Percentiles rank a stretch among this genome's conserved stretches.
These are phyloP conservation scores for Torulaspora maleeae DNA, from an alignment of 805 yeast genomes.

Conservation along the genomic window DNA sequence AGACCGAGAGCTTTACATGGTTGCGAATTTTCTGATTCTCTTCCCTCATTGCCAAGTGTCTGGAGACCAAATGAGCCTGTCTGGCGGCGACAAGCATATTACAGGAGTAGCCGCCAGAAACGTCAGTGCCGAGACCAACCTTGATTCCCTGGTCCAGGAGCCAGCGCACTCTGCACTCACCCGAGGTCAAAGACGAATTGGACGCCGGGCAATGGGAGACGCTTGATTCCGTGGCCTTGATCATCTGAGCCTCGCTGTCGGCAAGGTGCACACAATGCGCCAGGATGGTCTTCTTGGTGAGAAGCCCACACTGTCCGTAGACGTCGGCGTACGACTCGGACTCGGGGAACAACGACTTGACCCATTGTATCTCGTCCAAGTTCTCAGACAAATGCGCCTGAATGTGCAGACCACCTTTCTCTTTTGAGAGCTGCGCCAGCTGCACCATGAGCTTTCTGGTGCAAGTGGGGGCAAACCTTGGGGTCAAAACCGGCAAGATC, in stretches of 20 bases:
- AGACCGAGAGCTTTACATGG: conserved; percentile 51
- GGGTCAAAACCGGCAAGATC: conserved; percentile 77
- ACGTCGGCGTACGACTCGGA: conserved; percentile 68
- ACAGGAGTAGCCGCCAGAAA: conserved; percentile 71
- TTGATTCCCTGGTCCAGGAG: conserved; percentile 60
- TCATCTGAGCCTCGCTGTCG: conserved; percentile 55
- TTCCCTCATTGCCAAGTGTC: conserved; percentile 60
- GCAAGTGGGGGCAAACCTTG: conserved; percentile 91
- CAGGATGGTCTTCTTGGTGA: conserved; percentile 63
- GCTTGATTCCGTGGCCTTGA: conserved; percentile 56
- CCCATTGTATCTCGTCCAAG: conserved; percentile 67
- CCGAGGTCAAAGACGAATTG: conserved; percentile 81
- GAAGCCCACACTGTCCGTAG: conserved; percentile 57
- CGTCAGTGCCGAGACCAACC: conserved; percentile 78
- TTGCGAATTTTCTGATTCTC: conserved; percentile 34
- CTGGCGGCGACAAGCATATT: conserved; percentile 61
- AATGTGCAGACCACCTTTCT: conserved; percentile 48
- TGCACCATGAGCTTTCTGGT: conserved; percentile 54
- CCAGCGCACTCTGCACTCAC: conserved; percentile 79
- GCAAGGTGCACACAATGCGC: conserved; percentile 86
- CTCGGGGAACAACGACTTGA: conserved; percentile 66
- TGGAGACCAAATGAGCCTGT: conserved; percentile 66
- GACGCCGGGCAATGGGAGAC: conserved; percentile 92
- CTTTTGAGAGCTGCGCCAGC: conserved; percentile 55
- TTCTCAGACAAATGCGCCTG: conserved; percentile 95